Evolutionary conservation across 2,329 filamentous ascomycete genomes (phyloP).

Genomic region (Ceratocystis harringtonii): DNA sequence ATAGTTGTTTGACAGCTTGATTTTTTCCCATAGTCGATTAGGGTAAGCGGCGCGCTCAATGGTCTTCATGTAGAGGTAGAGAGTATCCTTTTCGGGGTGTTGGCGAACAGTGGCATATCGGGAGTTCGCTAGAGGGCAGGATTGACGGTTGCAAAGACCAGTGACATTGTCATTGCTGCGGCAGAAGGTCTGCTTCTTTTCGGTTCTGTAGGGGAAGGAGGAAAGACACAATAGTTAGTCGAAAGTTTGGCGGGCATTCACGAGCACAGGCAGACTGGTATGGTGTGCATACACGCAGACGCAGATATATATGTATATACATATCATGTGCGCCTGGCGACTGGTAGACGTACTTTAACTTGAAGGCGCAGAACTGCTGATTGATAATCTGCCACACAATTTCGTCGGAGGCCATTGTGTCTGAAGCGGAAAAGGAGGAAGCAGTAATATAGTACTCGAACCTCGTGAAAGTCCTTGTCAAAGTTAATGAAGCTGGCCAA

Average conservation of each 20-base stretch:
- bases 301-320: not conserved
- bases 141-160: constrained; percentile 71
- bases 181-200: constrained; percentile 84
- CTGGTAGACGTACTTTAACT: constrained; percentile 54
- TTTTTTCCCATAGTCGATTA: constrained; percentile 84
- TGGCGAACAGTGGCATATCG: constrained; percentile 85
- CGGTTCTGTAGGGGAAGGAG: constrained; percentile 40
- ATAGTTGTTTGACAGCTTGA: constrained; percentile 83
- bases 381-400: constrained; percentile 97
- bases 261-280: not conserved
- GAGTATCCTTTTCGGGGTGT: constrained; percentile 61
- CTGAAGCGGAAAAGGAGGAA: constrained; percentile 12
- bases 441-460: not conserved
- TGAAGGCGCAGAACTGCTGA: constrained; percentile 89
- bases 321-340: not conserved
- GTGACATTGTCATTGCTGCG: constrained; percentile 86
- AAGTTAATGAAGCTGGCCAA: too few relatives aligned
- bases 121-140: constrained; percentile 79
- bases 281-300: not conserved
- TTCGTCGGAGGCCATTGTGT: constrained; percentile 74
- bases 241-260: not conserved
- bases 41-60: constrained; percentile 79
- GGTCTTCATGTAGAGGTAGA: constrained; percentile 97
- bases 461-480: not conserved
- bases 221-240: not conserved